These are phyloP conservation scores for Nitzschia inconspicua DNA, from an alignment of 108 stramenopile species.

Conservation along the genomic window DNA sequence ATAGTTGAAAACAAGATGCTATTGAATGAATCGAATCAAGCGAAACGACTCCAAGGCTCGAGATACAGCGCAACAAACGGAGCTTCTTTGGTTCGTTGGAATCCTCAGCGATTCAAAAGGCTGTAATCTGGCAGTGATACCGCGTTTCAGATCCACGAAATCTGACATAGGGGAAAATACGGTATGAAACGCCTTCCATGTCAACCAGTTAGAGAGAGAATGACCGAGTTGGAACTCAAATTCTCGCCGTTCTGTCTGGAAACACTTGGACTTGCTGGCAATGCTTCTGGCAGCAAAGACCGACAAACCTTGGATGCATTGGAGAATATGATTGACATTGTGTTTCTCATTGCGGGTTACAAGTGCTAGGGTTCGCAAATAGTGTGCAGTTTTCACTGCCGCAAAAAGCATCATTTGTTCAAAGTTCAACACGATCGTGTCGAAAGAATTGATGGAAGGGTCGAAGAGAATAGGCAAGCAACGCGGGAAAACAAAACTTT, in stretches of 20 bases:
- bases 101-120: too few species aligned
- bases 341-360: not conserved
- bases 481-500: slow-evolving; percentile 75
- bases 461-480: slow-evolving; percentile 79
- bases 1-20: too few species aligned
- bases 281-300: slow-evolving; percentile 8
- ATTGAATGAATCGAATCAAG: too few species aligned
- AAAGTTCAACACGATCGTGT: slow-evolving; percentile 55
- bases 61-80: too few species aligned
- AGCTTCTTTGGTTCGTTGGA: too few species aligned
- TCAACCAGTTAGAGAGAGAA: not conserved
- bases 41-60: too few species aligned
- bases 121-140: not conserved
- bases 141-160: not conserved
- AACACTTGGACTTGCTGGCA: slow-evolving; percentile 1
- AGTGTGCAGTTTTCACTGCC: slow-evolving; percentile 62
- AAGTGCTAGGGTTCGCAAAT: slow-evolving; percentile 19
- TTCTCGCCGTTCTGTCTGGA: not conserved
- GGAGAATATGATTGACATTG: slow-evolving; percentile 4
- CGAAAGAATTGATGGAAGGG: slow-evolving; percentile 46
- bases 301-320: slow-evolving; percentile 14
- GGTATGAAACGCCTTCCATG: slow-evolving; percentile 15
- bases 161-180: slow-evolving; percentile 6
- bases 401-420: slow-evolving; percentile 64
- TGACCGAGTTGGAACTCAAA: not conserved